Evolutionary conservation across 805 yeast genomes (phyloP).

Genomic region (Pichia membranifaciens): DNA sequence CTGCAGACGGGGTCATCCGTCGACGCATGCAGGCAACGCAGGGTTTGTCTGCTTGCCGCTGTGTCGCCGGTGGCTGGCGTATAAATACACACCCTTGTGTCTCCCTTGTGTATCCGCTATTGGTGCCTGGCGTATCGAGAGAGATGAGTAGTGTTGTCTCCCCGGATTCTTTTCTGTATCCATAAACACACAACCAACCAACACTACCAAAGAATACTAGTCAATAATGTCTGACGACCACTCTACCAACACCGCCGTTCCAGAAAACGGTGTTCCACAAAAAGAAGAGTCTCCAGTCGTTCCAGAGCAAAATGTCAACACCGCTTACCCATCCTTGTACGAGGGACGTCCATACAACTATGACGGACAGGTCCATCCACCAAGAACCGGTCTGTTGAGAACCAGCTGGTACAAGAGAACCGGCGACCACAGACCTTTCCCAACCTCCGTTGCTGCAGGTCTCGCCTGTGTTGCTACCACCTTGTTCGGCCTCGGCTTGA

Average conservation of each 20-base stretch:
- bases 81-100: too few relatives aligned
- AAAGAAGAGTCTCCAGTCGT: slow-evolving; percentile 16
- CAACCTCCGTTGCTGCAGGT: slow-evolving; percentile 47
- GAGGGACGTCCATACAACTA: slow-evolving; percentile 15
- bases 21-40: too few relatives aligned
- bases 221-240: slow-evolving; percentile 20
- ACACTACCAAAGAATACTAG: background rate
- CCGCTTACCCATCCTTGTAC: slow-evolving; percentile 8
- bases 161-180: too few relatives aligned
- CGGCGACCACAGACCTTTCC: slow-evolving; percentile 35
- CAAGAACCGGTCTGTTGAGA: slow-evolving; percentile 36
- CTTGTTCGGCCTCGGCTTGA: slow-evolving; percentile 43
- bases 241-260: slow-evolving; percentile 25
- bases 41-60: too few relatives aligned
- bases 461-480: slow-evolving; percentile 40
- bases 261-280: slow-evolving; percentile 11
- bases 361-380: slow-evolving; percentile 31
- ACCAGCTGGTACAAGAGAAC: slow-evolving; percentile 42
- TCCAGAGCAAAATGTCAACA: slow-evolving; percentile 2
- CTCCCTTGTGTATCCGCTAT: too few relatives aligned
- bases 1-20: too few relatives aligned
- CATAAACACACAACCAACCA: too few relatives aligned
- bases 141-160: too few relatives aligned
- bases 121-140: too few relatives aligned
- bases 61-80: too few relatives aligned